Evolutionary conservation across 2,329 filamentous ascomycete species (phyloP).

Genomic region (Claviceps pazoutovae): DNA sequence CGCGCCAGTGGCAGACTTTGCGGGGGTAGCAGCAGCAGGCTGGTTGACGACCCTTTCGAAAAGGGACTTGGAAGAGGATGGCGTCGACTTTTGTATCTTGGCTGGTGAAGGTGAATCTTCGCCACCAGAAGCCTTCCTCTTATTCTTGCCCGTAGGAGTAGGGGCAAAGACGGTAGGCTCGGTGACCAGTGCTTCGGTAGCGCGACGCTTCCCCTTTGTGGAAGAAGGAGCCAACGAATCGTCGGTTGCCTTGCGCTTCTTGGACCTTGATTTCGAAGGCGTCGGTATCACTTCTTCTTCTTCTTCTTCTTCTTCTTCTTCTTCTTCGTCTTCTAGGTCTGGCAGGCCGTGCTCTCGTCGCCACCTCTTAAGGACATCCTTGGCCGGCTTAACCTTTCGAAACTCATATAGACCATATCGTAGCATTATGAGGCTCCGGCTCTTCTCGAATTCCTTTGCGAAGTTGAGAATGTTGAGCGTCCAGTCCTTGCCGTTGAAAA

Average conservation of each 20-base stretch:
- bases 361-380: constrained; percentile 44
- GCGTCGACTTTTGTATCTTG: constrained; percentile 36
- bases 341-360: constrained; percentile 41
- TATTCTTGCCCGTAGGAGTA: constrained; percentile 28
- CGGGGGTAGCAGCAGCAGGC: constrained; percentile 14
- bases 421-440: constrained; percentile 44
- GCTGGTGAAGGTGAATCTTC: constrained; percentile 28
- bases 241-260: constrained; percentile 43
- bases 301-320: constrained; percentile 21
- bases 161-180: constrained; percentile 11
- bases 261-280: constrained; percentile 18
- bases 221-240: constrained; percentile 23
- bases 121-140: constrained; percentile 34
- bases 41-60: constrained; percentile 46
- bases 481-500: constrained; percentile 47
- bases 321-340: constrained; percentile 31
- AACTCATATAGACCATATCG: constrained; percentile 50
- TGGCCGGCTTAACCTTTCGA: constrained; percentile 46
- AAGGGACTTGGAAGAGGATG: constrained; percentile 40
- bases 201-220: constrained; percentile 36
- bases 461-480: constrained; percentile 49
- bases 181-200: constrained; percentile 26
- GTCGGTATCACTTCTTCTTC: constrained; percentile 26
- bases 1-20: constrained; percentile 11
- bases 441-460: constrained; percentile 51